Conservation (phyloP, 495 filamentous ascomycete genomes). For the Chaetomium tenue region DNA sequence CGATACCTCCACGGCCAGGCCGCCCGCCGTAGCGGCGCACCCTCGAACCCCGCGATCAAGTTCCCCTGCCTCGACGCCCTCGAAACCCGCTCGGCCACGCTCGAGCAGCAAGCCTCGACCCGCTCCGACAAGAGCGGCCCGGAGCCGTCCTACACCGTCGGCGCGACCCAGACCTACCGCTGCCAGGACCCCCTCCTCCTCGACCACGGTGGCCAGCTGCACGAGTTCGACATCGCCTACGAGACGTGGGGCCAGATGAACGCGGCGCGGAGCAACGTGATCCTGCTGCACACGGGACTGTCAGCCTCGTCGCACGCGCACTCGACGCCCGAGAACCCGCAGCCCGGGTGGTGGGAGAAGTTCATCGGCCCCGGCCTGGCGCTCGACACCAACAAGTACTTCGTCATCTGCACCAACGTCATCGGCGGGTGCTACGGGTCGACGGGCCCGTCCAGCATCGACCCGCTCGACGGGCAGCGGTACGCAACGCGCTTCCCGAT, state of each 20-base stretch:
- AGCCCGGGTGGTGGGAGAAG: constrained; percentile 98
- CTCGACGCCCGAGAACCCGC: constrained; percentile 77
- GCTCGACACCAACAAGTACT: constrained; percentile 87
- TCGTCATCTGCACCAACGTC: constrained; percentile 94
- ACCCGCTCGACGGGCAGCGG: constrained; percentile 80
- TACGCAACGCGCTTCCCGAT: constrained; percentile 98
- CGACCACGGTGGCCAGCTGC: constrained; percentile 89
- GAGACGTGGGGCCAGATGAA: constrained; percentile 92
- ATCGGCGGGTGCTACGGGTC: constrained; percentile 95
- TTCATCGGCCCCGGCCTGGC: constrained; percentile 90
- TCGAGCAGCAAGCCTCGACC: constrained; percentile 57
- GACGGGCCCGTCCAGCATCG: constrained; percentile 83
- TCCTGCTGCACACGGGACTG: constrained; percentile 89
- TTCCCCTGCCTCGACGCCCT: constrained; percentile 95
- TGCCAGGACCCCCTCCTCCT: constrained; percentile 73
- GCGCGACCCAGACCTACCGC: constrained; percentile 71
- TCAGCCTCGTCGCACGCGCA: constrained; percentile 95
- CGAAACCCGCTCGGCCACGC: constrained; percentile 77
- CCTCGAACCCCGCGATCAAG: constrained; percentile 84
- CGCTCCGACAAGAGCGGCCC: constrained; percentile 65
- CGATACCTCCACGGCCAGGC: constrained; percentile 37
- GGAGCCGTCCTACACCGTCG: constrained; percentile 91
- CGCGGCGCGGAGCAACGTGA: constrained; percentile 77
- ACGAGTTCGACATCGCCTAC: constrained; percentile 84
- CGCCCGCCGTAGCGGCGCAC: constrained; percentile 42